phyloP scores from a whole-genome alignment of 768 basidiomycete species.

The Mycena polygramma region DNA sequence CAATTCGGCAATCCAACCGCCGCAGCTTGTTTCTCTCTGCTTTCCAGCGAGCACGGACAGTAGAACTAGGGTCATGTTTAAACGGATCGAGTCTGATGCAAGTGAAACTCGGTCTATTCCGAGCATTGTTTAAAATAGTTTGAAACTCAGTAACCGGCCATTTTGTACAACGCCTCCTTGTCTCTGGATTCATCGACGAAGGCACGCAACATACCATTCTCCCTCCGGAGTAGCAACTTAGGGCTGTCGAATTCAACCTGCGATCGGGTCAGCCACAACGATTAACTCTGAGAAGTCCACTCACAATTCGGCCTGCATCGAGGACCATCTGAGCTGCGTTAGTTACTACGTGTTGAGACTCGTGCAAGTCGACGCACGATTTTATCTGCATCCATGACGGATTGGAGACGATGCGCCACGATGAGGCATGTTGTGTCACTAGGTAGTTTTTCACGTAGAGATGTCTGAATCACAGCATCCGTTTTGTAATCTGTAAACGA shows the following conservation, averaged over 20 bases:
- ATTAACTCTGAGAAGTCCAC: neutral
- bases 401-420: constrained; percentile 39
- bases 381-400: constrained; percentile 48
- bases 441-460: constrained; percentile 51
- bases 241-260: constrained; percentile 57
- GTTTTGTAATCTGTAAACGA: constrained; percentile 45
- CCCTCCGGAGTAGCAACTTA: constrained; percentile 59
- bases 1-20: too few species aligned
- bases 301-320: constrained; percentile 19
- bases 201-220: constrained; percentile 61
- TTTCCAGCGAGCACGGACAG: too few species aligned
- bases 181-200: constrained; percentile 72
- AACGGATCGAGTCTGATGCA: too few species aligned
- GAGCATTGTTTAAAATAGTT: too few species aligned
- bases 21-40: too few species aligned
- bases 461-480: constrained; percentile 57
- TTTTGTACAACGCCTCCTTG: constrained; percentile 36
- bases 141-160: too few species aligned
- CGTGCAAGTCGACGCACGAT: constrained; percentile 37
- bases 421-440: constrained; percentile 45
- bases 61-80: too few species aligned
- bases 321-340: constrained; percentile 17
- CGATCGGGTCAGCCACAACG: neutral
- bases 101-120: too few species aligned
- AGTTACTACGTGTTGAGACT: too few species aligned